Evolutionary conservation across 192 early-diverging fungal genomes (phyloP), one percentile per base, ranked within the genome.

Genomic region (Coemansia javaensis): DNA sequence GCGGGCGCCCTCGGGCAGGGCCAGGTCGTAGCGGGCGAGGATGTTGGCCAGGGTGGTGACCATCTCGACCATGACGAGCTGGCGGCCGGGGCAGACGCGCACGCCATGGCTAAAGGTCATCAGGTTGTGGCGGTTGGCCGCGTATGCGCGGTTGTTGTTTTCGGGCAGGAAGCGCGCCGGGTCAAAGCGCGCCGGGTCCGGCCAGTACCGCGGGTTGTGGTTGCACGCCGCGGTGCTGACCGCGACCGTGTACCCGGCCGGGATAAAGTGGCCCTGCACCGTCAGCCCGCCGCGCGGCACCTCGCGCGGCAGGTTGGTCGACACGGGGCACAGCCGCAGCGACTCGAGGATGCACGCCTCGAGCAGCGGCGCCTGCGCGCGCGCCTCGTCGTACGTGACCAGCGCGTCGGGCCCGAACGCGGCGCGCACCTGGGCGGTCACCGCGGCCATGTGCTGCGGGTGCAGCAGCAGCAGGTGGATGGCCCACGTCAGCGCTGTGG

Each of bases 261-360:
- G 70, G 4, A 66, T 54, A 18, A 38, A 39, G 41, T 57, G 41
- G 21, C 66, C 59, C 42, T 32, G 20, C 36, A 74, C 39, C 14
- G 44, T 55, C 0, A 58, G 34, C 16, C 71, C 71, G 56, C 65
- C 60, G 20, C 40, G 21, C 14, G 69, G 69, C 20, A 66, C 53
- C 0, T 53, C 33, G 23, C 69, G 56, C 28, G 63, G 63, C 32
- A 66, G 45, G 28, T 53, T 56, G 31, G 54, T 59, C 5, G 63
- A 58, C 14, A 62, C 59, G 14, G 71, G 57, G 24, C 59, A 56
- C 9, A 75, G 13, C 2, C 71, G 59, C 47, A 75, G 42, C 33
- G 65, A 53, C 47, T 75, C 71, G 20, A 46, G 43, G 13, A 75
- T 48, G 27, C 55, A 63, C 3, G 71, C 71, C 21, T 75, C 64